A percentile compares a stretch with the other conserved stretches of the same genome.
phyloP scores from a whole-genome alignment of 306 rosid genomes.

The Quercus berberidifolia region DNA sequence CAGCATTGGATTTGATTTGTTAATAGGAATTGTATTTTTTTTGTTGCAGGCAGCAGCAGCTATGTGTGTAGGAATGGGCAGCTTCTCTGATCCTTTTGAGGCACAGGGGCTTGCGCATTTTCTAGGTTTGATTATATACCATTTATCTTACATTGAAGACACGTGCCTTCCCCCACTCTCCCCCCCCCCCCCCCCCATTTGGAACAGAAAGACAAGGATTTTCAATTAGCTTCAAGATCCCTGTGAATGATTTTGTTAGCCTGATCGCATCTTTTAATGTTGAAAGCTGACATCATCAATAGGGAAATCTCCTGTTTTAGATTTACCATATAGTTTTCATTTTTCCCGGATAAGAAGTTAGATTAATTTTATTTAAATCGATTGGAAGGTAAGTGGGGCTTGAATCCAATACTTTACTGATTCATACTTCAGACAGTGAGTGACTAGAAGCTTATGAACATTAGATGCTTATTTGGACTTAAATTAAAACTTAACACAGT shows the following conservation, averaged over 20 bases:
- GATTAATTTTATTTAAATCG: no score
- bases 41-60: slow-evolving; percentile 90
- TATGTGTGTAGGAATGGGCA: slow-evolving; percentile 92
- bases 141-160: not conserved
- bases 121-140: slow-evolving; percentile 51
- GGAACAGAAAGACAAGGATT: no score
- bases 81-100: slow-evolving; percentile 86
- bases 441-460: no score
- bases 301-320: not conserved
- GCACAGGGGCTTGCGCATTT: slow-evolving; percentile 97
- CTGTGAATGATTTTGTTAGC: not conserved
- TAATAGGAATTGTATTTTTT: not conserved
- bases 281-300: not conserved
- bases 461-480: not conserved
- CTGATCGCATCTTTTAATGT: not conserved
- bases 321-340: no score
- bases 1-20: slow-evolving; percentile 12
- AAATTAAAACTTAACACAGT: not conserved
- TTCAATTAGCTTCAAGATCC: not conserved
- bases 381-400: no score
- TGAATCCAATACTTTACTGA: not conserved
- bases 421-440: not conserved
- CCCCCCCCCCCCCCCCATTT: no score
- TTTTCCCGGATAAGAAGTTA: no score
- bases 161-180: no score